phyloP scores from a whole-genome alignment of 441 rosid species.

The Brassica hybrid region DNA sequence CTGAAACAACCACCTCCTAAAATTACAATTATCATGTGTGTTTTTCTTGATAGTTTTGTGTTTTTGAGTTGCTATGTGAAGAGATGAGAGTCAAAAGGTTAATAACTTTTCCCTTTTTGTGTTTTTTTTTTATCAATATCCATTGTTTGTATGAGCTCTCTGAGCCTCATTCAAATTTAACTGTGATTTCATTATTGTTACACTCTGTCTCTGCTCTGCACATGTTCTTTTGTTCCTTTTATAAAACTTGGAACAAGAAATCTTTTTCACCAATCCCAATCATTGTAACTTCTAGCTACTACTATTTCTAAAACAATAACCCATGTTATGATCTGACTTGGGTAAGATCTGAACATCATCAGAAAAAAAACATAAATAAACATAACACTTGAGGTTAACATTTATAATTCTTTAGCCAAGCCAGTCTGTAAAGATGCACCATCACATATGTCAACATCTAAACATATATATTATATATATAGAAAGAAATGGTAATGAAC shows the following conservation, averaged over 20 bases:
- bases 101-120: too few relatives aligned
- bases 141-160: slow-evolving; percentile 2
- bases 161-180: slow-evolving; percentile 13
- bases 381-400: neutral
- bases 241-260: too few relatives aligned
- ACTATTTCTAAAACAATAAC: slow-evolving; percentile 12
- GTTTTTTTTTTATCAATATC: neutral
- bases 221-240: neutral
- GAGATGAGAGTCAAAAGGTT: slow-evolving; percentile 7
- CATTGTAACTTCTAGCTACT: neutral
- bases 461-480: neutral
- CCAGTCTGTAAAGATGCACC: slow-evolving; percentile 37
- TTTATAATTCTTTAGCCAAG: slow-evolving; percentile 15
- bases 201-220: slow-evolving; percentile 41
- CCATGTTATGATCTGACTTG: too few relatives aligned
- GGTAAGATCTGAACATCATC: slow-evolving; percentile 8
- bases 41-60: neutral
- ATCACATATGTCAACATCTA: slow-evolving; percentile 28
- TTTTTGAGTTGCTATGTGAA: slow-evolving; percentile 13
- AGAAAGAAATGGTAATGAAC: slow-evolving; percentile 31
- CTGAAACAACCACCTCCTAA: slow-evolving; percentile 15
- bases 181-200: slow-evolving; percentile 27
- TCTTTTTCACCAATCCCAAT: too few relatives aligned
- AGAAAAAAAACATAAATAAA: slow-evolving; percentile 14
- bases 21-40: neutral